phyloP scores from a whole-genome alignment of 805 yeast genomes.

The Metschnikowia similis region DNA sequence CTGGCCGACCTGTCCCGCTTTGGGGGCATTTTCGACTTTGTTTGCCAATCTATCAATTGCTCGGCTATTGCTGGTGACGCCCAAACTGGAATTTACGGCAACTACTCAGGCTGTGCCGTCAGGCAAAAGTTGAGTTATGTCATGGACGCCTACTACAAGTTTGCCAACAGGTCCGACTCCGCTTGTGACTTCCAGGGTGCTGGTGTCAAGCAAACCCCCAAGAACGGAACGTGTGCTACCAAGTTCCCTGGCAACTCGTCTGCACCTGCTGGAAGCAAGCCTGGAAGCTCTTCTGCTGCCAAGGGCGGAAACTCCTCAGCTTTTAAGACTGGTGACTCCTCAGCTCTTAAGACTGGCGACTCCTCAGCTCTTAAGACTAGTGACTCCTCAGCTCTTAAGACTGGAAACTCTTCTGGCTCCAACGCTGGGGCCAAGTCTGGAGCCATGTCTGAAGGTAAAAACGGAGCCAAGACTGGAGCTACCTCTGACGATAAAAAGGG shows the following conservation, averaged over 20 bases:
- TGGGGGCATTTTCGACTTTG: constrained; percentile 29
- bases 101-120: neutral
- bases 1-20: constrained; percentile 29
- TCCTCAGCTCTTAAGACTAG: no score
- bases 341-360: no score
- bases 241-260: no score
- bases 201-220: neutral
- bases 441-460: neutral
- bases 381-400: no score
- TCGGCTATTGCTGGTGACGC: constrained; percentile 35
- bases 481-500: neutral
- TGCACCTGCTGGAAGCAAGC: no score
- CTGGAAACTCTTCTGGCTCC: neutral
- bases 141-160: neutral
- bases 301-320: no score
- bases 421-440: neutral
- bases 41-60: constrained; percentile 36
- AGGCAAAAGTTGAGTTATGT: neutral
- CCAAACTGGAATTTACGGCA: constrained; percentile 34
- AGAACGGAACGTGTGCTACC: neutral
- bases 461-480: neutral
- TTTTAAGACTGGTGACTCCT: no score
- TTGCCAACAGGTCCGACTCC: neutral
- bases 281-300: no score
- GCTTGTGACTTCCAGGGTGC: neutral